These are phyloP conservation scores for Umbelopsis sp. DNA, from an alignment of 371 early-diverging fungal genomes.

Conservation along the genomic window DNA sequence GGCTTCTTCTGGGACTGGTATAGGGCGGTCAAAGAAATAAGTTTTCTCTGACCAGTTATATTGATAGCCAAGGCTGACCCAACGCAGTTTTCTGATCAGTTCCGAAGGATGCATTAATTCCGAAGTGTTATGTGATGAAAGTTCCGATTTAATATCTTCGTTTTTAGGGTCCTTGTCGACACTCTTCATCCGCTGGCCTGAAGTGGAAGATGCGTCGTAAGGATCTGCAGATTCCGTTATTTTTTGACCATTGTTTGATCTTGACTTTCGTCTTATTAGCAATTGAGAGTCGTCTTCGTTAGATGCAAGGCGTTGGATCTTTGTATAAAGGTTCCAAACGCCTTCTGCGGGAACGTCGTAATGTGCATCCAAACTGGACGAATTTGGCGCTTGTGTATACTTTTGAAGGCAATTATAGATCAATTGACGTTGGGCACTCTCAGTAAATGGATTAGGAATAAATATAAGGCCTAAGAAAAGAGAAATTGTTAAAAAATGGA, in stretches of 20 bases:
- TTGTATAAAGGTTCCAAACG: slow-evolving; percentile 67
- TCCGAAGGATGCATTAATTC: slow-evolving; percentile 47
- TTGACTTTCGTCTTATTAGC: not conserved
- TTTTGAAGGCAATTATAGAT: slow-evolving; percentile 68
- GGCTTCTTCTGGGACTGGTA: slow-evolving; percentile 62
- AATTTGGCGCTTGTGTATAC: slow-evolving; percentile 75
- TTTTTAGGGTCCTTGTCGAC: slow-evolving; percentile 27
- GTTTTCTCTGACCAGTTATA: slow-evolving; percentile 91
- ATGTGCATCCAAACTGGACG: slow-evolving; percentile 83
- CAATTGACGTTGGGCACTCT: slow-evolving; percentile 64
- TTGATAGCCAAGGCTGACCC: slow-evolving; percentile 90
- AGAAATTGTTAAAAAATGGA: not conserved
- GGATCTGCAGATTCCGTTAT: slow-evolving; percentile 21
- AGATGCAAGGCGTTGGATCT: slow-evolving; percentile 29
- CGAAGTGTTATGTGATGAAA: slow-evolving; percentile 41
- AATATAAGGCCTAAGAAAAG: slow-evolving; percentile 65
- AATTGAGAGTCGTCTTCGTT: slow-evolving; percentile 33
- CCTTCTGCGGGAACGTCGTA: slow-evolving; percentile 70
- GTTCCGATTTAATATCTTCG: not conserved
- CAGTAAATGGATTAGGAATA: slow-evolving; percentile 76
- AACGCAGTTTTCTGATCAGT: slow-evolving; percentile 71
- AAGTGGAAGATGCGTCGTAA: slow-evolving; percentile 24
- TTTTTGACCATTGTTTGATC: slow-evolving; percentile 28
- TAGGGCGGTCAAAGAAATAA: slow-evolving; percentile 64
- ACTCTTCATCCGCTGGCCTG: slow-evolving; percentile 23